Percentiles rank a stretch among this genome's conserved stretches.
Conservation (phyloP, 2,329 filamentous ascomycete genomes). For the Penicillium sp. region DNA sequence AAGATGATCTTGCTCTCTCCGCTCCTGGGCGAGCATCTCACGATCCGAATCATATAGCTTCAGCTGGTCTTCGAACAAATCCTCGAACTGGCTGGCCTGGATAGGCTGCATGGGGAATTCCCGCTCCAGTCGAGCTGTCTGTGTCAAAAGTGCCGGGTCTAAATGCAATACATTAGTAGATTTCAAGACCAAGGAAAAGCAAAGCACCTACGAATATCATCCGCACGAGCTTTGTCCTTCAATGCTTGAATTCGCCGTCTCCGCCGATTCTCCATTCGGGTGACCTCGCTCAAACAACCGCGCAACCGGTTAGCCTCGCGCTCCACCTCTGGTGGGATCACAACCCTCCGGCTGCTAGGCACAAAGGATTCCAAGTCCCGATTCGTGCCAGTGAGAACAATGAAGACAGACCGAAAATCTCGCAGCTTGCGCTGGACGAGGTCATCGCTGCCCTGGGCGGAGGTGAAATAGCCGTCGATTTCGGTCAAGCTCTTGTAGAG, state of each 20-base stretch:
- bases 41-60: constrained; percentile 78
- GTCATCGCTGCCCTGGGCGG: constrained; percentile 64
- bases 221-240: constrained; percentile 73
- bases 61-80: constrained; percentile 80
- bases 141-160: constrained; percentile 74
- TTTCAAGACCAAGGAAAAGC: neutral
- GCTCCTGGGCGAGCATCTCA: constrained; percentile 67
- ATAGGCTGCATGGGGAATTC: constrained; percentile 81
- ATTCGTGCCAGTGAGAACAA: constrained; percentile 74
- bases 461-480: constrained; percentile 82
- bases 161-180: constrained; percentile 1
- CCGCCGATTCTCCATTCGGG: constrained; percentile 75
- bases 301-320: constrained; percentile 74
- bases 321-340: constrained; percentile 77
- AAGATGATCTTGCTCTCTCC: constrained; percentile 71
- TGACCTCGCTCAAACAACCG: constrained; percentile 78
- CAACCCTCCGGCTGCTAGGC: constrained; percentile 75
- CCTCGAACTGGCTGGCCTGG: constrained; percentile 85
- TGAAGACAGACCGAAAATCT: constrained; percentile 70
- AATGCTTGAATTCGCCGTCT: constrained; percentile 76
- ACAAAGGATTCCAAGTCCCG: constrained; percentile 83
- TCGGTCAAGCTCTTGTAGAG: constrained; percentile 73
- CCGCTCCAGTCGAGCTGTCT: constrained; percentile 81
- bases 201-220: constrained; percentile 70
- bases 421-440: constrained; percentile 75